Base-by-base conservation (phyloP, 345 rosid genomes). In the Microthlaspi erraticum region DNA sequence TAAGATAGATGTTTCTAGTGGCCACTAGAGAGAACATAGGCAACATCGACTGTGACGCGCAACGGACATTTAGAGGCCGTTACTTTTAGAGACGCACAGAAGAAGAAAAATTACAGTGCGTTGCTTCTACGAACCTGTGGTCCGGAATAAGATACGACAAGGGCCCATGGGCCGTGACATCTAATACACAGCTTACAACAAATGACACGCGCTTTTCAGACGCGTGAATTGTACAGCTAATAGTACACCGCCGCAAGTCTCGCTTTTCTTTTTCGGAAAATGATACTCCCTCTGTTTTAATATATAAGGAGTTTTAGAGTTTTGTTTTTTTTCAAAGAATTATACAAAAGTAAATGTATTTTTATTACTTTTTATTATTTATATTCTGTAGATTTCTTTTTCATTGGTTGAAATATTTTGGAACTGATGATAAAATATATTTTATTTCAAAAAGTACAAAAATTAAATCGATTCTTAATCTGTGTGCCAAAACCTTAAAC, bases 91-190 rank as follows among this genome's bases (percentile, higher is more conserved):
- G 19, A 58, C 31, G 46, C 31, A 23, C 13, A n/a, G n/a, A 29
- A 45, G 37, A 36, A 26, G 2, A 26, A 26, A 13, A 19, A 13
- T 2, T 4, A 19, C 19, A 7, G 8, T 49, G 72, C 77, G 67
- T 65, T 49, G 31, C 44, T 73, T 49, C 34, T 60, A 68, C 78
- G 78, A 74, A 45, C 60, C 5, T 26, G 65, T 68, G 74, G 79
- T 68, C 64, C 70, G 0, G 11, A 17, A 20, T 42, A 16, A 0
- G 73, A 74, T 74, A 60, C 78, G 68, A 74, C 49, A 48, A 13
- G 43, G 73, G 66, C 72, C 71, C 66, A 65, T 73, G 53, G 61
- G 72, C 72, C 67, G 48, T 7, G 6, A 44, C 49, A 34, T 51
- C 52, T 20, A 71, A 55, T 45, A 5, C 10, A 23, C 8, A 54